Percentiles rank a stretch among this genome's conserved stretches.
phyloP scores from a whole-genome alignment of 2,329 filamentous ascomycete species.

The Fusarium sp. region DNA sequence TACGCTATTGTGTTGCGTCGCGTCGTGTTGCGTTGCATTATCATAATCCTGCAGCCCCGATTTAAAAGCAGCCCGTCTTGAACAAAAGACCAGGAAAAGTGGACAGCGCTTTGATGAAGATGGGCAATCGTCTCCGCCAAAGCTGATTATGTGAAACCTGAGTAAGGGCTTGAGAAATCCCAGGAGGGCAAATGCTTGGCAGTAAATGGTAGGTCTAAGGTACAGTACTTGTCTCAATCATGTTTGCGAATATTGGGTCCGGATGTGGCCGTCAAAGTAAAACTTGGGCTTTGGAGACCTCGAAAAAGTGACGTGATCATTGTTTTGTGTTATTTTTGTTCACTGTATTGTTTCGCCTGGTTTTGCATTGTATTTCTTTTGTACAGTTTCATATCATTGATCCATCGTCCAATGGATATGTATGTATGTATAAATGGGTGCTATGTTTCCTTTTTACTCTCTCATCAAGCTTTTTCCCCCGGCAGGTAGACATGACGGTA shows the following conservation, averaged over 20 bases:
- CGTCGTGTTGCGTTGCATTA: conserved; percentile 17
- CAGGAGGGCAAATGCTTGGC: conserved; percentile 7
- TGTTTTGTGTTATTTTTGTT: conserved; percentile 22
- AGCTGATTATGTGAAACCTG: conserved; percentile 31
- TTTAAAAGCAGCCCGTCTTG: conserved; percentile 3
- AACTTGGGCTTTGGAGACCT: conserved; percentile 14
- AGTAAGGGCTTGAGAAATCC: conserved; percentile 2
- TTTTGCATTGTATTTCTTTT: neutral
- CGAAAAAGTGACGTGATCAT: conserved; percentile 9
- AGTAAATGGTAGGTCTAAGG: neutral
- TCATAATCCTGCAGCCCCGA: conserved; percentile 14
- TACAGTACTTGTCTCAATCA: conserved; percentile 10
- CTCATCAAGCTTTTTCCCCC: neutral
- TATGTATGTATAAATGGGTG: neutral
- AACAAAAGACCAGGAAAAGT: neutral
- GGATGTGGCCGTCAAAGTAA: conserved; percentile 13
- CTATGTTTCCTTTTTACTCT: conserved; percentile 6
- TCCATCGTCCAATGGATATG: neutral
- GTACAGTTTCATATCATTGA: neutral
- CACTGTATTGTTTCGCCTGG: neutral
- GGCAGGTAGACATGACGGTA: neutral
- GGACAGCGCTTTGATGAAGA: conserved; percentile 25
- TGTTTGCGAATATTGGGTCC: conserved; percentile 26
- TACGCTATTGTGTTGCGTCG: conserved; percentile 1
- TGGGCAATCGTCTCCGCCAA: conserved; percentile 19